phyloP scores from a whole-genome alignment of 2,329 filamentous ascomycete genomes.

The Cercospora sp. region DNA sequence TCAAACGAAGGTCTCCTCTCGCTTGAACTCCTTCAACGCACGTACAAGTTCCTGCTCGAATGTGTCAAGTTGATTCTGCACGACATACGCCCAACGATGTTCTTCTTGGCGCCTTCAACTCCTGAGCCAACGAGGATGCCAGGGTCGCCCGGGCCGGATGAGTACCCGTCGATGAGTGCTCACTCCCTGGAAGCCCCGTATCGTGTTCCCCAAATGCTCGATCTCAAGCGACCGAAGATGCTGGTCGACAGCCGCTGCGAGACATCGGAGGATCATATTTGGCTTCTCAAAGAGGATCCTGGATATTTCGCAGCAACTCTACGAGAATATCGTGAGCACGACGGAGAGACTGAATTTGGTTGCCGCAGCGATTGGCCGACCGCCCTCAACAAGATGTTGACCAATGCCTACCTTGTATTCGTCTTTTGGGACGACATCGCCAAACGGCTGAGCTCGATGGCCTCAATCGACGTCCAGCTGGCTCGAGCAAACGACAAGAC shows the following conservation, averaged over 20 bases:
- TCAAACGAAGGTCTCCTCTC: constrained; percentile 42
- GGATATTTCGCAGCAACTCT: constrained; percentile 55
- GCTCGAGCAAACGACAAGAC: constrained; percentile 42
- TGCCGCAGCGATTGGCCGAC: constrained; percentile 20
- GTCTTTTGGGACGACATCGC: constrained; percentile 29
- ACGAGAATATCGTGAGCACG: constrained; percentile 51
- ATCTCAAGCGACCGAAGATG: constrained; percentile 49
- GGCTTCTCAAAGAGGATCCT: constrained; percentile 60
- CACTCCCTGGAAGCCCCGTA: constrained; percentile 55
- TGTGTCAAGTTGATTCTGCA: constrained; percentile 54
- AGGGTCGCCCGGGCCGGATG: neutral
- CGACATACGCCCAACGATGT: constrained; percentile 45
- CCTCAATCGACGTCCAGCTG: constrained; percentile 42
- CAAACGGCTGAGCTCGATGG: constrained; percentile 22
- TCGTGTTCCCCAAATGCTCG: constrained; percentile 49
- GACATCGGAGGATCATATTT: constrained; percentile 56
- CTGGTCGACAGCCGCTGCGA: constrained; percentile 48
- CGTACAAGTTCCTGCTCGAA: constrained; percentile 53
- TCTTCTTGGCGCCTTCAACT: constrained; percentile 21
- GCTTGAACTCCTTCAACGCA: constrained; percentile 54
- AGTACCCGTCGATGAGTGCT: constrained; percentile 23
- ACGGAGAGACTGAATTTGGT: constrained; percentile 38
- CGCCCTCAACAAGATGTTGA: constrained; percentile 23
- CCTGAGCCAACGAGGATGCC: constrained; percentile 18
- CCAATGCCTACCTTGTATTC: constrained; percentile 24